Conservation (phyloP, 768 basidiomycete species). For the Podaxis pistillaris region DNA sequence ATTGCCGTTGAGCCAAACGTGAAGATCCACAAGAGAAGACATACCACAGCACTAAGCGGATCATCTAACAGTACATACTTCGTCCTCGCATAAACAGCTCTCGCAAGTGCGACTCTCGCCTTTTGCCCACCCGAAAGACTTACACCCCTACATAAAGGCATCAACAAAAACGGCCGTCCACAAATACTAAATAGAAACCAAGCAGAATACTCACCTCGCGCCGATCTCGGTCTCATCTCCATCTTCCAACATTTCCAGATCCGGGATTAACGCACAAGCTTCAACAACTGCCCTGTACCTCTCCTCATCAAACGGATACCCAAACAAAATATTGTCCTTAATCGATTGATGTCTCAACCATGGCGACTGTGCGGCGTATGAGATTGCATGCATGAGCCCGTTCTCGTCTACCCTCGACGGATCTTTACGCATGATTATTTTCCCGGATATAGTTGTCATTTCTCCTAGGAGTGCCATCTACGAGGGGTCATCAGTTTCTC, state of each 20-base stretch:
- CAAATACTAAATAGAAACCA: background rate
- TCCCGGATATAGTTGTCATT: constrained; percentile 51
- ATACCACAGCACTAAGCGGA: constrained; percentile 77
- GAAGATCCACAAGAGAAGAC: constrained; percentile 22
- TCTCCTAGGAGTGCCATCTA: constrained; percentile 75
- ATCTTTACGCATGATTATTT: constrained; percentile 67
- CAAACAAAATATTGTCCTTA: constrained; percentile 80
- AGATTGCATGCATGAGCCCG: constrained; percentile 61
- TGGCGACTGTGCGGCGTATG: constrained; percentile 72
- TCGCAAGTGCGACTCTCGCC: constrained; percentile 79
- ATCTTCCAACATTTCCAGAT: constrained; percentile 82
- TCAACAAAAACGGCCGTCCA: background rate
- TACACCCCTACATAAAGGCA: constrained; percentile 47
- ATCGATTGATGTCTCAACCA: constrained; percentile 75
- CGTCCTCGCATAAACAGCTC: constrained; percentile 75
- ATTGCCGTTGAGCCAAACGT: constrained; percentile 2
- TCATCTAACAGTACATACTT: constrained; percentile 78
- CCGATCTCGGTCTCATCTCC: constrained; percentile 88
- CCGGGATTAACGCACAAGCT: constrained; percentile 78
- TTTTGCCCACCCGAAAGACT: constrained; percentile 83
- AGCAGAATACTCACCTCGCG: constrained; percentile 39
- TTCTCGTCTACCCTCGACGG: constrained; percentile 54
- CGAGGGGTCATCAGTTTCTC: background rate
- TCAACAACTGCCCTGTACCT: constrained; percentile 78
- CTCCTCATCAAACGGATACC: constrained; percentile 66